Conservation (phyloP, 148 eudicot species). For the Rhododendron kiyosumense region DNA sequence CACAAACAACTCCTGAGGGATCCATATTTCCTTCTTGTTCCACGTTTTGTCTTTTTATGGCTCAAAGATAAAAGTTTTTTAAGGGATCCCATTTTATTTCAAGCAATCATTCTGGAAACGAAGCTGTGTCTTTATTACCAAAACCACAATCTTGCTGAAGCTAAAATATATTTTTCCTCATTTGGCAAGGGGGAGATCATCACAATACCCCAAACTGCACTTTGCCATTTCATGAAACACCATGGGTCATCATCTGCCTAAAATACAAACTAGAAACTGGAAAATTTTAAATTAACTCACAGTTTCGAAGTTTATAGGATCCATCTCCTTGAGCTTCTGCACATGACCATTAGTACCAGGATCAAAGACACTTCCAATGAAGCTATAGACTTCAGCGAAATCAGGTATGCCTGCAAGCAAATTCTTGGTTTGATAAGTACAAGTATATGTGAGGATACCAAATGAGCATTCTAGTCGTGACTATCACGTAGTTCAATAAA, state of each 20-base stretch:
- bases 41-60: neutral
- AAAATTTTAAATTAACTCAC: conserved; percentile 32
- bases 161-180: neutral
- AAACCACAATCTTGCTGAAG: neutral
- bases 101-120: neutral
- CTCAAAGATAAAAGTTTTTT: neutral
- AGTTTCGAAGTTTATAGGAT: conserved; percentile 93
- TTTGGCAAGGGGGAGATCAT: neutral
- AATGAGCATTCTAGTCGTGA: neutral
- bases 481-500: neutral
- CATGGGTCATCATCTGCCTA: conserved; percentile 2
- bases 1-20: neutral
- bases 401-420: conserved; percentile 66
- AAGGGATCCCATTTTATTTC: neutral
- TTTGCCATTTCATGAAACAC: neutral
- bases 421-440: neutral
- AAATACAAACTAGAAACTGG: neutral
- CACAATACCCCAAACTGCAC: neutral
- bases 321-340: conserved; percentile 94
- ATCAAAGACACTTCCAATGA: conserved; percentile 91
- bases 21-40: neutral
- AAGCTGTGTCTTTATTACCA: neutral
- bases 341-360: conserved; percentile 71
- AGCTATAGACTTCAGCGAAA: conserved; percentile 86
- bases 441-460: neutral